A percentile compares a stretch with the other conserved stretches of the same genome.
Conservation (phyloP, 352 stramenopile species). For the Globisporangium perplexum region DNA sequence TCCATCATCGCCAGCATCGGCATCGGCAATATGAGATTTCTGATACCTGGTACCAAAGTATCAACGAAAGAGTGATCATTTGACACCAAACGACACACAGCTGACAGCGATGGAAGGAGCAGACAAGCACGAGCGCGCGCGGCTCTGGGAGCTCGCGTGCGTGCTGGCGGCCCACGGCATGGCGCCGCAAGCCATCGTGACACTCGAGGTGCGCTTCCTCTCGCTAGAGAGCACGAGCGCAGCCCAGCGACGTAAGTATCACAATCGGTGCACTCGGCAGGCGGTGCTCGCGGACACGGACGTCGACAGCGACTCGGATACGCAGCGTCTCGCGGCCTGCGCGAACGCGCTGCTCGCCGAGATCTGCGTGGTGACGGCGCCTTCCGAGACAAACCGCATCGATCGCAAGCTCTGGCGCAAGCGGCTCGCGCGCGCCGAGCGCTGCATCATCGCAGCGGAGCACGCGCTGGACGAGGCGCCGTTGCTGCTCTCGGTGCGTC, state of each 20-base stretch:
- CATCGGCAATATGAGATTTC: not conserved
- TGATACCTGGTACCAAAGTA: too few species aligned
- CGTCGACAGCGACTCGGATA: conserved; percentile 6
- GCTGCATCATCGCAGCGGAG: conserved; percentile 28
- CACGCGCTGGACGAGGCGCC: conserved; percentile 17
- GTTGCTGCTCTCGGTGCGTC: not conserved
- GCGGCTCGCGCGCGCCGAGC: conserved; percentile 40
- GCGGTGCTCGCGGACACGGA: conserved; percentile 20
- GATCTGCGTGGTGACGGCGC: conserved; percentile 37
- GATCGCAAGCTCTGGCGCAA: conserved; percentile 47
- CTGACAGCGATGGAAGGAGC: too few species aligned
- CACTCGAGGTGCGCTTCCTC: conserved; percentile 41
- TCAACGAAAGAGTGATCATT: too few species aligned
- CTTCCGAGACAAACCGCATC: conserved; percentile 28
- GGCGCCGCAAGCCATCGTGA: conserved; percentile 28
- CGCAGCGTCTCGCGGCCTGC: conserved; percentile 20
- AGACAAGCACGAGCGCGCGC: conserved; percentile 36
- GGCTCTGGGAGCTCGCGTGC: conserved; percentile 63
- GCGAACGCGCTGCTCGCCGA: conserved; percentile 55
- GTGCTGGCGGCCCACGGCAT: conserved; percentile 36
- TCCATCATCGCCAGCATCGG: conserved; percentile 10
- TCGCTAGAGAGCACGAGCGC: too few species aligned
- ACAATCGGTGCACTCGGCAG: too few species aligned
- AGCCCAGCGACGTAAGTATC: too few species aligned
- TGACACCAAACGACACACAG: not conserved